Evolutionary conservation across 2,329 filamentous ascomycete genomes (phyloP).

Genomic region (Colletotrichum trifolii): DNA sequence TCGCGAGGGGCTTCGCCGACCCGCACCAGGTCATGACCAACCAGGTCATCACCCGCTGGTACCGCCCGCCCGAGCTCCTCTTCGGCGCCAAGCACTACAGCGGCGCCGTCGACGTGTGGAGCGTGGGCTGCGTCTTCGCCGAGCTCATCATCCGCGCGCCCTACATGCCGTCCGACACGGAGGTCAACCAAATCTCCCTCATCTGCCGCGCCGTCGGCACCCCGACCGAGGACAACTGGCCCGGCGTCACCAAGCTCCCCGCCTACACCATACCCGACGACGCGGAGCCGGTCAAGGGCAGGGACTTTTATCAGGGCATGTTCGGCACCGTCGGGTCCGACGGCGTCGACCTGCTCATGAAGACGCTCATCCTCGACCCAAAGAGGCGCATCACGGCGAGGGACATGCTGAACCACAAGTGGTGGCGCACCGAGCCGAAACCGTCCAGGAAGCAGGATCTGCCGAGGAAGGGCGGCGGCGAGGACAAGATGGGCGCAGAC

Average conservation of each 20-base stretch:
- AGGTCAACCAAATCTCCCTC: conserved; percentile 85
- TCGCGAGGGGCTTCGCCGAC: conserved; percentile 89
- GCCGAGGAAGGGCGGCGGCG: conserved; percentile 78
- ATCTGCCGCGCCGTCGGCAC: conserved; percentile 90
- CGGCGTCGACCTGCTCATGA: conserved; percentile 89
- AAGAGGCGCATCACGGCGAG: conserved; percentile 81
- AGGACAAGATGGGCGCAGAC: conserved; percentile 83
- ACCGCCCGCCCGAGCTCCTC: conserved; percentile 91
- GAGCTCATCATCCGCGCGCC: conserved; percentile 87
- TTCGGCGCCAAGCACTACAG: conserved; percentile 91
- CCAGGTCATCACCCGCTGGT: conserved; percentile 97
- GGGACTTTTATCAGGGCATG: conserved; percentile 77
- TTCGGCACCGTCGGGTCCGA: conserved; percentile 85
- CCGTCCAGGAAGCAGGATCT: conserved; percentile 86
- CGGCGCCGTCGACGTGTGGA: conserved; percentile 94
- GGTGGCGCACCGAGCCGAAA: conserved; percentile 86
- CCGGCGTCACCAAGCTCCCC: conserved; percentile 83
- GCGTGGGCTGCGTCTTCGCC: conserved; percentile 90
- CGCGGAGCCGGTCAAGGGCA: conserved; percentile 69
- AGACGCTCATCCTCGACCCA: conserved; percentile 88
- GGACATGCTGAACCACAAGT: conserved; percentile 82
- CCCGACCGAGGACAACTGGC: conserved; percentile 95
- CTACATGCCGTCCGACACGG: conserved; percentile 84
- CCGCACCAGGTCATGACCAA: conserved; percentile 90
- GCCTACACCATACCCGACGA: conserved; percentile 80